These are phyloP conservation scores for Plasmodiophora brassicae DNA, from an alignment of 208 protist species.

Conservation along the genomic window DNA sequence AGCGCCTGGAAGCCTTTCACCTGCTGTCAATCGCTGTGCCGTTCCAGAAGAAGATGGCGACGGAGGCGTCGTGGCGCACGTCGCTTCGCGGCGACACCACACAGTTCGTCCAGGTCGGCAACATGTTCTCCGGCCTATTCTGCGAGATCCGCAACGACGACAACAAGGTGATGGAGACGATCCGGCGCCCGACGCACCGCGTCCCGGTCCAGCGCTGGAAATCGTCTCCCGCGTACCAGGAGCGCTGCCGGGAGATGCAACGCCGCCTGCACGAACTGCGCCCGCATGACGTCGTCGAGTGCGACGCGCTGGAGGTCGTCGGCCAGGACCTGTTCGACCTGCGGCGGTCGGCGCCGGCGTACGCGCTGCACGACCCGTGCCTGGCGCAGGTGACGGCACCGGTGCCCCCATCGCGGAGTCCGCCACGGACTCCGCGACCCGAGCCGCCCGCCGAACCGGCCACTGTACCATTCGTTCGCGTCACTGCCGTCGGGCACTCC, in stretches of 20 bases:
- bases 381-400: no score
- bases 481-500: no score
- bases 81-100: neutral
- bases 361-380: no score
- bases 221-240: neutral
- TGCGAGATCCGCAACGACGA: neutral
- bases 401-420: no score
- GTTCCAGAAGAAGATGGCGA: conserved; percentile 1
- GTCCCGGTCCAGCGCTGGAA: no score
- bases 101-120: neutral
- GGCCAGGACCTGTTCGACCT: conserved; percentile 20
- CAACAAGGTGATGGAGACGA: neutral
- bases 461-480: no score
- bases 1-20: neutral
- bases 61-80: neutral
- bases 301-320: neutral
- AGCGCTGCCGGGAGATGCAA: neutral
- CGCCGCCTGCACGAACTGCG: neutral
- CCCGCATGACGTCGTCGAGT: neutral
- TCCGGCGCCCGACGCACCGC: neutral
- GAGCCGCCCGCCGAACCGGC: no score
- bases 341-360: no score
- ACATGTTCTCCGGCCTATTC: conserved; percentile 20
- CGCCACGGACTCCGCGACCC: no score
- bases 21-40: neutral